Conservation (phyloP, 768 basidiomycete genomes). For the Auricularia cornea region DNA sequence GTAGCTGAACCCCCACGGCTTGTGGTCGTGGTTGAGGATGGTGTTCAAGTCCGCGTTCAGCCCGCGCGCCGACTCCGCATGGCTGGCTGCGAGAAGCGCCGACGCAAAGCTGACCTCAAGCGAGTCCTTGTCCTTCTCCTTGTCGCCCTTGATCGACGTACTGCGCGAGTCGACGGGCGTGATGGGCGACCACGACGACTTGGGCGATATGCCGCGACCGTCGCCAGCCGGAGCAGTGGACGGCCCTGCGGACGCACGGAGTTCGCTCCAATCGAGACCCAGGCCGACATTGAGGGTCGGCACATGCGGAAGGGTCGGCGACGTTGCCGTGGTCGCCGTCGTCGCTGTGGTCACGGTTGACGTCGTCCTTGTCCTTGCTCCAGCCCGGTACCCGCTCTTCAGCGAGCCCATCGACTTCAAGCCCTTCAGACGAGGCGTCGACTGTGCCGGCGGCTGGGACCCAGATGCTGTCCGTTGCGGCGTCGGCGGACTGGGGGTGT, state of each 20-base stretch:
- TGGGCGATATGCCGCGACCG: not conserved
- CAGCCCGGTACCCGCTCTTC: slow-evolving; percentile 21
- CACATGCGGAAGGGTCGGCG: slow-evolving; percentile 47
- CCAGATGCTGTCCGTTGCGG: slow-evolving; percentile 34
- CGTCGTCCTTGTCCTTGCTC: slow-evolving; percentile 26
- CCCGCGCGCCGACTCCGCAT: slow-evolving; percentile 88
- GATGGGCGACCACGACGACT: not conserved
- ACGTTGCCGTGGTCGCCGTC: slow-evolving; percentile 16
- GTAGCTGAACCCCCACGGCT: slow-evolving; percentile 89
- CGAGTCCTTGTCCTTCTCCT: not conserved
- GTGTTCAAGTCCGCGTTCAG: slow-evolving; percentile 85
- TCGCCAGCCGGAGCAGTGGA: not conserved
- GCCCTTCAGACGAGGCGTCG: slow-evolving; percentile 45
- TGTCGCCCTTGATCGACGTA: not conserved
- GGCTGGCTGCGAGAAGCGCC: slow-evolving; percentile 87
- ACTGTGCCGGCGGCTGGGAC: slow-evolving; percentile 31
- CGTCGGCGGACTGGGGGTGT: slow-evolving; percentile 3
- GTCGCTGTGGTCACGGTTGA: slow-evolving; percentile 23
- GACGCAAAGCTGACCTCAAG: not conserved
- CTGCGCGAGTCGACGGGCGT: not conserved
- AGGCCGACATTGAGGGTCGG: slow-evolving; percentile 48
- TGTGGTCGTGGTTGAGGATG: slow-evolving; percentile 84
- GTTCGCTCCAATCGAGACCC: slow-evolving; percentile 33
- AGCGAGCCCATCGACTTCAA: slow-evolving; percentile 77
- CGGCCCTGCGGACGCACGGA: not conserved